Percentiles rank a stretch among this genome's conserved stretches.
Conservation (phyloP, 768 basidiomycete species). For the Boletus rex-veris region DNA sequence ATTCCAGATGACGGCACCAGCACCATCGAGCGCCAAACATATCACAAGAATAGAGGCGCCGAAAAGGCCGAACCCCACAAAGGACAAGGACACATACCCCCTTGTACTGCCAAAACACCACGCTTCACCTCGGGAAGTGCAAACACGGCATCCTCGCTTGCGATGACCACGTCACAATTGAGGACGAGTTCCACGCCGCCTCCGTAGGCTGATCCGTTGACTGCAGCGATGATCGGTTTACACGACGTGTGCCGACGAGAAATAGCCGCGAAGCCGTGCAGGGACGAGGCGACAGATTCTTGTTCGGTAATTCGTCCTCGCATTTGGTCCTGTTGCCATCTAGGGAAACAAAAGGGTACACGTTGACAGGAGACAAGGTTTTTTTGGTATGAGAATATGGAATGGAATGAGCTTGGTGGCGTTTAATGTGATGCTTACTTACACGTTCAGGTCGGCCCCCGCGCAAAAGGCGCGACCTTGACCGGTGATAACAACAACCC, state of each 20-base stretch:
- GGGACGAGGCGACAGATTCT: slow-evolving; percentile 35
- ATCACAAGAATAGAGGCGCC: background rate
- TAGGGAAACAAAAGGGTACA: slow-evolving; percentile 23
- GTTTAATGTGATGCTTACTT: slow-evolving; percentile 23
- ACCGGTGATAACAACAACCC: slow-evolving; percentile 75
- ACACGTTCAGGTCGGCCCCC: slow-evolving; percentile 77
- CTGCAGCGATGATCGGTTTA: slow-evolving; percentile 81
- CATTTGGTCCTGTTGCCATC: slow-evolving; percentile 58
- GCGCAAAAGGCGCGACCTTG: slow-evolving; percentile 73
- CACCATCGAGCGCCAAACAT: background rate
- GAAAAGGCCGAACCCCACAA: background rate
- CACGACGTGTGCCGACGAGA: slow-evolving; percentile 58
- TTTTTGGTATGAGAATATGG: background rate
- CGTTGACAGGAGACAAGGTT: too few species aligned
- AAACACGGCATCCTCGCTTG: slow-evolving; percentile 63
- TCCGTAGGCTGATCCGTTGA: slow-evolving; percentile 68
- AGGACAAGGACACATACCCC: slow-evolving; percentile 45
- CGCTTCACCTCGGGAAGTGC: slow-evolving; percentile 76
- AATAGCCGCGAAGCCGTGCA: slow-evolving; percentile 68
- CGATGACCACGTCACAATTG: slow-evolving; percentile 77
- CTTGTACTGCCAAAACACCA: slow-evolving; percentile 70
- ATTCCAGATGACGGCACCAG: background rate
- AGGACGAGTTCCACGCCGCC: slow-evolving; percentile 66
- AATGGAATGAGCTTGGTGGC: background rate
- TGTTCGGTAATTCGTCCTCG: slow-evolving; percentile 43